A percentile compares a stretch with the other conserved stretches of the same genome.
Conservation (phyloP, 2,329 filamentous ascomycete species). For the Cercospora berteroae region DNA sequence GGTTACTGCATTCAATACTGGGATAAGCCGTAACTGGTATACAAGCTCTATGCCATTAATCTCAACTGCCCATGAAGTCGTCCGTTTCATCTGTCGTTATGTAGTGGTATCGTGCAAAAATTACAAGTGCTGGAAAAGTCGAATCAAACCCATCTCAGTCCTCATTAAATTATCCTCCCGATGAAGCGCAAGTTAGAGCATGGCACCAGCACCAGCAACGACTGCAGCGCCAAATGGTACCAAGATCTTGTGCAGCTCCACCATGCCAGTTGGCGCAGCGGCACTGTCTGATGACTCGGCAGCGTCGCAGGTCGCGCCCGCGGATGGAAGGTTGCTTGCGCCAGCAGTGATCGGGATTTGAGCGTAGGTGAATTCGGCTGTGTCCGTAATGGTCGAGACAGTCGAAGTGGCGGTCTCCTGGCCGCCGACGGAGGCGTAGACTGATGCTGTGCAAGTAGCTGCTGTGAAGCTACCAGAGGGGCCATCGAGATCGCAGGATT, state of each 20-base stretch:
- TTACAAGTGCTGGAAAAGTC: background rate
- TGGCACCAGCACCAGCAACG: slow-evolving; percentile 13
- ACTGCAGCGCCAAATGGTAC: slow-evolving; percentile 14
- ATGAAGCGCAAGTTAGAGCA: background rate
- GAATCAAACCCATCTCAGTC: background rate
- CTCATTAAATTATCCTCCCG: background rate
- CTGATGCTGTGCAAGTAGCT: slow-evolving; percentile 4
- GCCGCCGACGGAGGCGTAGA: slow-evolving; percentile 2
- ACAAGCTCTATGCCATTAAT: background rate
- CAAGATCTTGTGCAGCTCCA: slow-evolving; percentile 13
- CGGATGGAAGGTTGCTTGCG: slow-evolving; percentile 3
- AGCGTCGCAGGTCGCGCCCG: background rate
- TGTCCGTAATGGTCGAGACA: slow-evolving; percentile 8
- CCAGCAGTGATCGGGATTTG: slow-evolving; percentile 9
- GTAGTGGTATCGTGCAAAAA: slow-evolving; percentile 3
- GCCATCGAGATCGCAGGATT: slow-evolving; percentile 13
- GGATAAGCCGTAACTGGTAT: background rate
- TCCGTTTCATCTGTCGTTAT: slow-evolving; percentile 1
- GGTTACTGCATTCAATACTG: background rate
- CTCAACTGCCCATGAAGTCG: background rate
- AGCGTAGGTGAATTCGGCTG: slow-evolving; percentile 9
- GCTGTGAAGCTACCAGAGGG: slow-evolving; percentile 8
- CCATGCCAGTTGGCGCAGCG: slow-evolving; percentile 10
- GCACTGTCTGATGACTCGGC: background rate
- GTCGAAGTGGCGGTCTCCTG: slow-evolving; percentile 1